Conservation (phyloP, 805 yeast genomes). For the Cyberlindnera xylosilytica region DNA sequence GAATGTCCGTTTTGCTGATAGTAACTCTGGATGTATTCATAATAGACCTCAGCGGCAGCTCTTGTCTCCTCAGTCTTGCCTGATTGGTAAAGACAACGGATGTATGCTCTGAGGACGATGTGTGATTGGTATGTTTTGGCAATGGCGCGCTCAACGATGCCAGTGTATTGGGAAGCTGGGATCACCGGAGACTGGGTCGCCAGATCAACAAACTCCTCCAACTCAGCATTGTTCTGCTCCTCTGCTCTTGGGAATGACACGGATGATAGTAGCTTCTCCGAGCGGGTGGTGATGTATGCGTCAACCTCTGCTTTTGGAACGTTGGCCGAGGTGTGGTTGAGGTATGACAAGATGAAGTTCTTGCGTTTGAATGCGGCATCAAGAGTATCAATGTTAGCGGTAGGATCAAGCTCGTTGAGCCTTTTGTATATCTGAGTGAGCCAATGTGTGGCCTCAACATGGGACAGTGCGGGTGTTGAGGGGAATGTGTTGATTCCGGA, state of each 20-base stretch:
- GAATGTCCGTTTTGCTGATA: constrained; percentile 33
- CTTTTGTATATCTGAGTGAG: constrained; percentile 13
- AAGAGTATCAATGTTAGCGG: constrained; percentile 4
- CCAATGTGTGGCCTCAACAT: constrained; percentile 24
- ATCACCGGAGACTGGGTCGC: constrained; percentile 10
- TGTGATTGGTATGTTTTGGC: constrained; percentile 45
- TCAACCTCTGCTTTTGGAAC: constrained; percentile 7
- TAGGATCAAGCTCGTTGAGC: background rate
- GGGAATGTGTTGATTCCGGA: constrained; percentile 14
- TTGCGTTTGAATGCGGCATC: constrained; percentile 9
- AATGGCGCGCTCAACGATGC: constrained; percentile 32
- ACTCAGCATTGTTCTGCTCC: constrained; percentile 28
- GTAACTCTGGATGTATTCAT: constrained; percentile 38
- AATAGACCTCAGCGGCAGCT: constrained; percentile 38
- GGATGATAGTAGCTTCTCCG: constrained; percentile 19
- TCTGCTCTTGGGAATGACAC: constrained; percentile 45
- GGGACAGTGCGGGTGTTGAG: constrained; percentile 17
- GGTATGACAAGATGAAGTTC: constrained; percentile 18
- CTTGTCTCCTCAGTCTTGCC: constrained; percentile 23
- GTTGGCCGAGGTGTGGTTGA: constrained; percentile 3
- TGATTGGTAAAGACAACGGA: constrained; percentile 28
- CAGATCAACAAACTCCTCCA: constrained; percentile 34
- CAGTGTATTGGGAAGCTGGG: constrained; percentile 17
- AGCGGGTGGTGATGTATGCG: constrained; percentile 13
- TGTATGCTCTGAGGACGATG: constrained; percentile 33